phyloP scores from a whole-genome alignment of 2,329 filamentous ascomycete species.

The Mycocentrospora acerina region DNA sequence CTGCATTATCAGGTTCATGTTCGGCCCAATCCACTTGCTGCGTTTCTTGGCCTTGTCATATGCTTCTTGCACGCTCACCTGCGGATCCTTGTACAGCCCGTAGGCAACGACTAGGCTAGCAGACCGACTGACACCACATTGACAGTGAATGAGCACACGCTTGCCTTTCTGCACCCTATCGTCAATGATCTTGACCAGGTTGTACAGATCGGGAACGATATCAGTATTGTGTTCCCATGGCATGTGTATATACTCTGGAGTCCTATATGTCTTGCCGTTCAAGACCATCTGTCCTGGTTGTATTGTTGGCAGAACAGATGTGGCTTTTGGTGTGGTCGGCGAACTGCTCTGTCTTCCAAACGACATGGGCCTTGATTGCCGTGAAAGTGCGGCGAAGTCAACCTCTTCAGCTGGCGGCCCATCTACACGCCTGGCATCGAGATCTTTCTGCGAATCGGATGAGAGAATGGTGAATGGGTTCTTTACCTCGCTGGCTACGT shows the following conservation, averaged over 20 bases:
- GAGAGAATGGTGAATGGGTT: conserved; percentile 64
- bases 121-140: conserved; percentile 82
- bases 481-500: conserved; percentile 77
- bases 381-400: conserved; percentile 37
- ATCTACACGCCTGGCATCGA: conserved; percentile 39
- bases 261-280: conserved; percentile 36
- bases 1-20: conserved; percentile 91
- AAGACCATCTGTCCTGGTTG: conserved; percentile 28
- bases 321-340: conserved; percentile 56
- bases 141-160: conserved; percentile 79
- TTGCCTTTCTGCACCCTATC: conserved; percentile 71
- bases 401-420: conserved; percentile 39
- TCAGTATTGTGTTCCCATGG: conserved; percentile 89
- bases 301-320: conserved; percentile 45
- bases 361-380: conserved; percentile 21
- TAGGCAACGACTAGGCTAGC: conserved; percentile 86
- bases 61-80: conserved; percentile 76
- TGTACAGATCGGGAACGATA: conserved; percentile 74
- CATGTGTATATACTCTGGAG: conserved; percentile 82
- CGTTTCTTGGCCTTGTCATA: conserved; percentile 79
- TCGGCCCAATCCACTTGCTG: conserved; percentile 85
- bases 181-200: conserved; percentile 75
- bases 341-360: conserved; percentile 39
- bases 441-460: conserved; percentile 33
- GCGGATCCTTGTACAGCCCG: conserved; percentile 75